A percentile compares a stretch with the other conserved stretches of the same genome.
phyloP scores from a whole-genome alignment of 768 basidiomycete genomes.

The Suillus paluster region DNA sequence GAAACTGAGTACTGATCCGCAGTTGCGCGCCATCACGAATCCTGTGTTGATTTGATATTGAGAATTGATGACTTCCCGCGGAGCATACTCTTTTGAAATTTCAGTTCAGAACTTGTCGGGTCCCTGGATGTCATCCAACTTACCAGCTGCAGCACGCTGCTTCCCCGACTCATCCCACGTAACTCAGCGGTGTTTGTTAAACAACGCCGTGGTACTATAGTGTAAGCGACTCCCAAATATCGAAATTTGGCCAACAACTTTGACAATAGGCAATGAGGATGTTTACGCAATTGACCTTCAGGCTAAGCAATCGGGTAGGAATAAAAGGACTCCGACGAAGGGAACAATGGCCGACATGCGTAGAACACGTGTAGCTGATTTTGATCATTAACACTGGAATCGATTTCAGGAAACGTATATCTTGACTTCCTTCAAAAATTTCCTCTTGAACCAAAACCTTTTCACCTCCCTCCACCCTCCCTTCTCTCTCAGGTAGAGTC shows the following conservation, averaged over 20 bases:
- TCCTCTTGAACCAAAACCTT: slow-evolving; percentile 35
- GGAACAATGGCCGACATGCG: slow-evolving; percentile 31
- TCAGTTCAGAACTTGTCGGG: not conserved
- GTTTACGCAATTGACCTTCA: slow-evolving; percentile 34
- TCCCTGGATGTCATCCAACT: slow-evolving; percentile 3
- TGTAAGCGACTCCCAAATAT: not conserved
- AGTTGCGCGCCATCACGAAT: slow-evolving; percentile 4
- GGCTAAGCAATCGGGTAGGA: slow-evolving; percentile 13
- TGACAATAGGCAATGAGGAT: slow-evolving; percentile 17
- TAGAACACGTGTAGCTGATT: slow-evolving; percentile 40
- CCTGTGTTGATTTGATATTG: slow-evolving; percentile 2
- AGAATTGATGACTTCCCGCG: not conserved
- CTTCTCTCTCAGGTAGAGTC: slow-evolving; percentile 26
- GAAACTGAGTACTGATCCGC: not conserved
- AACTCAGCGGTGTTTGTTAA: slow-evolving; percentile 5
- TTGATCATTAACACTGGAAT: slow-evolving; percentile 31
- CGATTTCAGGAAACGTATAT: slow-evolving; percentile 34
- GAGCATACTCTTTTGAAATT: not conserved
- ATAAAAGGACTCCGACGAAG: slow-evolving; percentile 26
- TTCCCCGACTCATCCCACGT: not conserved
- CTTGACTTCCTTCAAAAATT: slow-evolving; percentile 41
- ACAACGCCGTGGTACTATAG: not conserved
- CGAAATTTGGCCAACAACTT: not conserved
- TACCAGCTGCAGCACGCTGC: slow-evolving; percentile 1
- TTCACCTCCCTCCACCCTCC: slow-evolving; percentile 32